These are phyloP conservation scores for Trametes punicea DNA, from an alignment of 768 basidiomycete species.

Conservation along the genomic window DNA sequence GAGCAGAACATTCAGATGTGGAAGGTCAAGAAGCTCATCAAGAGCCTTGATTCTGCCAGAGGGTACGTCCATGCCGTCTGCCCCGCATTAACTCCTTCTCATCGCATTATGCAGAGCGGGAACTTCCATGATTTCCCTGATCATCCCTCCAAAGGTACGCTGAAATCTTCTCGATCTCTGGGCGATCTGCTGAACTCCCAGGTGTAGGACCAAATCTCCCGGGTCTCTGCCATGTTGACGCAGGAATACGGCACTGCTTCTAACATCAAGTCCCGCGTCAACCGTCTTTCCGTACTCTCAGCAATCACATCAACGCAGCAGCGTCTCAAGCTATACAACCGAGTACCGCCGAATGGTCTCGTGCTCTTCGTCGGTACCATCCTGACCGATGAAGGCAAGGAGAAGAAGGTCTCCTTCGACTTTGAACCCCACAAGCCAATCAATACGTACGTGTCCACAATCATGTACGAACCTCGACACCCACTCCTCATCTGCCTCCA, in stretches of 20 bases:
- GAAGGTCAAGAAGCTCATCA: conserved; percentile 99
- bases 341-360: conserved; percentile 94
- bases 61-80: conserved; percentile 46
- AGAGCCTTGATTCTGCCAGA: conserved; percentile 92
- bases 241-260: conserved; percentile 99
- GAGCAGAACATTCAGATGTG: conserved; percentile 97
- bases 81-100: conserved; percentile 14
- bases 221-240: conserved; percentile 92
- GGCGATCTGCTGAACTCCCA: conserved; percentile 19
- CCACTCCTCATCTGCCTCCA: conserved; percentile 29
- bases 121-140: conserved; percentile 98
- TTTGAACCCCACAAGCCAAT: conserved; percentile 99
- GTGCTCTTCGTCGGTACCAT: conserved; percentile 98
- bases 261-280: conserved; percentile 99
- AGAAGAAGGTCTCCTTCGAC: conserved; percentile 98
- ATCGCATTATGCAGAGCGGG: conserved; percentile 61
- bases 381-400: conserved; percentile 97
- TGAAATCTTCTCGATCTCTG: conserved; percentile 1
- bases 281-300: conserved; percentile 94
- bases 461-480: background rate
- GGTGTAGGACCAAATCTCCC: conserved; percentile 85
- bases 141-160: conserved; percentile 88
- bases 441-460: conserved; percentile 73
- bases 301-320: conserved; percentile 99
- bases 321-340: conserved; percentile 92